Percentiles rank a stretch among this genome's conserved stretches.
Evolutionary conservation across 2,329 filamentous ascomycete species (phyloP).

Genomic region (Pseudogymnoascus sp.): DNA sequence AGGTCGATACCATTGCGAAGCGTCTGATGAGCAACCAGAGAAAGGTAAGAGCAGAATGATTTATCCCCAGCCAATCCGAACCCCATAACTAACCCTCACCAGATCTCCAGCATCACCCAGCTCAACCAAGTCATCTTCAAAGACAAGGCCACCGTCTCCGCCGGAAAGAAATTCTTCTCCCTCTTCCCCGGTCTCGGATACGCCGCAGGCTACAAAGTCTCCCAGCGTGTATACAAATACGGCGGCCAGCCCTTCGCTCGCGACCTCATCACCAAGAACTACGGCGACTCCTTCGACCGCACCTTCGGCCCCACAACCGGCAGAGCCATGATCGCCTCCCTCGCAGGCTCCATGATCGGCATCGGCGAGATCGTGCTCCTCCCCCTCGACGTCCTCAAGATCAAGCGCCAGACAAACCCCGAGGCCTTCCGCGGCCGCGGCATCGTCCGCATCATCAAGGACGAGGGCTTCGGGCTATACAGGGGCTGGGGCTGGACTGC

Average conservation of each 20-base stretch:
- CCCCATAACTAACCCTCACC: constrained; percentile 15
- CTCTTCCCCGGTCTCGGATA: constrained; percentile 96
- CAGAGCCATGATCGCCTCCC: constrained; percentile 97
- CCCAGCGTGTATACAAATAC: constrained; percentile 98
- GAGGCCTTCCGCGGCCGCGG: constrained; percentile 95
- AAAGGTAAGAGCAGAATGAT: constrained; percentile 41
- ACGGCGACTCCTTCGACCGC: constrained; percentile 74
- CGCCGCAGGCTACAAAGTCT: constrained; percentile 91
- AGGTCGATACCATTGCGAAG: constrained; percentile 98
- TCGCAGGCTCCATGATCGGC: constrained; percentile 87
- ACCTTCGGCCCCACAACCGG: constrained; percentile 94
- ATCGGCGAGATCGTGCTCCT: constrained; percentile 95
- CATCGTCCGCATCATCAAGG: constrained; percentile 76
- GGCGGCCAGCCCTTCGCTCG: constrained; percentile 92
- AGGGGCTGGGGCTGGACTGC: constrained; percentile 97
- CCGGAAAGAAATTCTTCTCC: constrained; percentile 76
- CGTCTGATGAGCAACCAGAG: constrained; percentile 97
- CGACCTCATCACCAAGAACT: constrained; percentile 74
- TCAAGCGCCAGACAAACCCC: constrained; percentile 98
- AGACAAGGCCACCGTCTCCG: constrained; percentile 66
- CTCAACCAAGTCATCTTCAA: constrained; percentile 92
- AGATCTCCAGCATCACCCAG: constrained; percentile 51
- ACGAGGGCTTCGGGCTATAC: constrained; percentile 94
- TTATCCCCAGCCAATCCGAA: constrained; percentile 13
- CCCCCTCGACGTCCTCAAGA: constrained; percentile 94